Base-by-base conservation (phyloP, 2,329 filamentous ascomycete genomes). In the Nigrospora osmanthi region DNA sequence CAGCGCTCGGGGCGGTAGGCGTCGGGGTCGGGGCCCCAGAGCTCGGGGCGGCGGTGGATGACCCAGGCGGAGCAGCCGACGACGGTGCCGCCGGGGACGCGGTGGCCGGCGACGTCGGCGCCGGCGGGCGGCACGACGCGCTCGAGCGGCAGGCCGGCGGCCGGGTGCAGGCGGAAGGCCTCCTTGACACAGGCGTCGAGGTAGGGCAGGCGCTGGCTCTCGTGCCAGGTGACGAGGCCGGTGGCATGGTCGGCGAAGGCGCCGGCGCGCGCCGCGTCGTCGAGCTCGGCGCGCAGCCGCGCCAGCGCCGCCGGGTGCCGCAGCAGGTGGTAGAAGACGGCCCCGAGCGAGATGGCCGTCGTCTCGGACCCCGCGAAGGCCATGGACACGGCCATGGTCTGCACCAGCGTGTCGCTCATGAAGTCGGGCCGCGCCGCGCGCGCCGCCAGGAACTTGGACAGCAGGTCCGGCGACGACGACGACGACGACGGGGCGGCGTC, bases 111-210 rank as follows among this genome's bases (percentile, higher is more conserved):
- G 43, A 89, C 82, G 37, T 81, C 76, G 19, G 74, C 70, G 11
- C 85, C 85, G 16, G 75, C 69, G 0, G 71, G 63, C 0, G 87
- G 87, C 0, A 87, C 83, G 38, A 90, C 70, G 48, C 87, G 76
- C 62, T 91, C 87, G 37, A 91, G 70, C 0, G 83, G 80, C 6
- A 90, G 67, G 0, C 85, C 87, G 0, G 83, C 75, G 0, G 86
- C 84, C 0, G 87, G 87, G 59, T 90, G 85, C 53, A 89, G 59
- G 12, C 86, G 78, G 67, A 90, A 87, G 5, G 83, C 78, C 61
- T 93, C 87, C 57, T 90, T 87, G 54, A 91, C 75, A 45, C 81
- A 82, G 4, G 86, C 87, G 55, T 89, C 84, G 6, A 93, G 77
- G 59, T 90, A 93, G 0, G 80, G 78, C 2, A 93, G 71, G 44